Conservation (phyloP, 2,329 filamentous ascomycete species). For the Xylaria sp. region DNA sequence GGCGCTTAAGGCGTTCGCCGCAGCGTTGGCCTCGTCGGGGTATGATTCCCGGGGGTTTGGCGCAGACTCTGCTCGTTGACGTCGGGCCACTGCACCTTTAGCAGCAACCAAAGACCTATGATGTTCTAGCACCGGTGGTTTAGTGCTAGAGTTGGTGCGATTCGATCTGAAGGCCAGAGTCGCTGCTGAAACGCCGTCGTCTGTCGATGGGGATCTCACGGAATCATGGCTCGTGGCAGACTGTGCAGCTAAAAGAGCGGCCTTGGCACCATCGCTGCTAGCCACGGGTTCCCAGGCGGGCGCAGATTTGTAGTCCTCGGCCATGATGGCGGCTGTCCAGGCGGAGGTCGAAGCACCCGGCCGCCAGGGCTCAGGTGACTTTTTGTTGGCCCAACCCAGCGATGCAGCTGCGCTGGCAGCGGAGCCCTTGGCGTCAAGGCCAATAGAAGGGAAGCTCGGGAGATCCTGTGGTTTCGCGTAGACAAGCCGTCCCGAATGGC, state of each 20-base stretch:
- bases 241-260: constrained; percentile 74
- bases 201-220: constrained; percentile 60
- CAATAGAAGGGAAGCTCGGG: constrained; percentile 77
- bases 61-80: constrained; percentile 73
- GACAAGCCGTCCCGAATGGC: constrained; percentile 45
- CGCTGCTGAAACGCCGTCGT: constrained; percentile 74
- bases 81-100: constrained; percentile 76
- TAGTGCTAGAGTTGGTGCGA: constrained; percentile 54
- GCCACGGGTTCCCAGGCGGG: constrained; percentile 69
- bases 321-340: constrained; percentile 47
- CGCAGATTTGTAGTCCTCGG: constrained; percentile 17
- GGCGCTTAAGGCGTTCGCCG: constrained; percentile 76
- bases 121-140: constrained; percentile 60
- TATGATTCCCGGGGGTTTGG: constrained; percentile 62
- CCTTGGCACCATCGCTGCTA: constrained; percentile 76
- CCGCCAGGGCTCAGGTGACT: constrained; percentile 73
- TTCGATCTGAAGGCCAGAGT: constrained; percentile 72
- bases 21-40: constrained; percentile 69
- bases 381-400: constrained; percentile 78
- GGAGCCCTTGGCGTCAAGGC: constrained; percentile 65
- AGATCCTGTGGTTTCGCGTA: constrained; percentile 71
- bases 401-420: constrained; percentile 81
- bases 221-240: constrained; percentile 63
- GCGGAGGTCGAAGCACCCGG: constrained; percentile 70
- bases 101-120: constrained; percentile 79